Evolutionary conservation across 1,284 basidiomycete species (phyloP).

Genomic region (Cerrena zonata): DNA sequence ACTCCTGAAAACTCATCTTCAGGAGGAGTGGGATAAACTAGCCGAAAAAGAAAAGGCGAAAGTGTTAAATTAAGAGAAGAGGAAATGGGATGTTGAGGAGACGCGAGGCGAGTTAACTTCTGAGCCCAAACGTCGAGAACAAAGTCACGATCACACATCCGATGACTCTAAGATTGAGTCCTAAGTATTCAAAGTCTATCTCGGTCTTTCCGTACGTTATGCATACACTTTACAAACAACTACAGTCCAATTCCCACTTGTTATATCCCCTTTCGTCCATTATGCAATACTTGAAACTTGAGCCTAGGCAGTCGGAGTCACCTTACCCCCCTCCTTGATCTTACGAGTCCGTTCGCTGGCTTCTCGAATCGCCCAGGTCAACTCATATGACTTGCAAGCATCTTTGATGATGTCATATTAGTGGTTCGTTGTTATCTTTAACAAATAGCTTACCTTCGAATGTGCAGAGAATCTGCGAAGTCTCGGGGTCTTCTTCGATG

Average conservation of each 20-base stretch:
- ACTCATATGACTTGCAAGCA: conserved; percentile 80
- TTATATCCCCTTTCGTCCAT: neutral
- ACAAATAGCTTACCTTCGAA: conserved; percentile 71
- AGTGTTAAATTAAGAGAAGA: conserved; percentile 6
- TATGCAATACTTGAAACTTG: neutral
- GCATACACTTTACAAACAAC: neutral
- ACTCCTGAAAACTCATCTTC: conserved; percentile 66
- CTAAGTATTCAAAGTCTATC: too few species aligned
- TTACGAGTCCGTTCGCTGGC: conserved; percentile 52
- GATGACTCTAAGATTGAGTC: too few species aligned
- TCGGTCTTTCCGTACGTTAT: neutral
- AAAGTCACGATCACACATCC: neutral
- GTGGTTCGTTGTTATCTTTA: neutral
- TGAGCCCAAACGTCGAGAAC: neutral
- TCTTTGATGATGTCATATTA: conserved; percentile 56
- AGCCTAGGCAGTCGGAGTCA: neutral
- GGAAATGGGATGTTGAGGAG: conserved; percentile 1
- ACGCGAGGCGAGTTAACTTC: neutral
- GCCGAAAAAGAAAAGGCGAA: conserved; percentile 34
- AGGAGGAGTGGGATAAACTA: conserved; percentile 53
- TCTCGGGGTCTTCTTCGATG: conserved; percentile 67
- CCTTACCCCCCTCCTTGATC: neutral
- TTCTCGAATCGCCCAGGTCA: conserved; percentile 82
- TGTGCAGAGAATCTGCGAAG: conserved; percentile 63
- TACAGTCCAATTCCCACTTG: neutral